Evolutionary conservation across 352 stramenopile genomes (phyloP).

Genomic region (Phytophthora sp.): DNA sequence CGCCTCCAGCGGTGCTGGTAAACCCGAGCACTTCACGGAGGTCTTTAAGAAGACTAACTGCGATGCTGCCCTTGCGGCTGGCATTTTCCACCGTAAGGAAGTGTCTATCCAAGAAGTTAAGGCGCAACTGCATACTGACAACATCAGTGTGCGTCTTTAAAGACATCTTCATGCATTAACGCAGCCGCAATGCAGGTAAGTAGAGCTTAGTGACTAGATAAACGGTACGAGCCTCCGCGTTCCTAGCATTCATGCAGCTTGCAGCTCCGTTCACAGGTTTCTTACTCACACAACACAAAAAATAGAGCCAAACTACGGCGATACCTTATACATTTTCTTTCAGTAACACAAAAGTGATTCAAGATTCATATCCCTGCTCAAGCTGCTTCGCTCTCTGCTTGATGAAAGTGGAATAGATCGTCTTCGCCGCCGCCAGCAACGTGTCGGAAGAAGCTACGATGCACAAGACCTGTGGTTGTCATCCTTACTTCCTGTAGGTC

Average conservation of each 20-base stretch:
- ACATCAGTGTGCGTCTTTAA: conserved; percentile 74
- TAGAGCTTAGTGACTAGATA: conserved; percentile 1
- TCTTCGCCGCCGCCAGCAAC: conserved; percentile 3
- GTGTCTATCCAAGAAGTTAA: conserved; percentile 96
- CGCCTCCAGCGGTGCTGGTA: conserved; percentile 96
- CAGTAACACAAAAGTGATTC: too few species aligned
- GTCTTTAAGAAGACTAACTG: conserved; percentile 94
- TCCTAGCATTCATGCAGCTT: conserved; percentile 2
- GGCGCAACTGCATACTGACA: conserved; percentile 78
- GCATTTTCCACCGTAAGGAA: conserved; percentile 98
- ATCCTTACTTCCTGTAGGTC: conserved; percentile 18
- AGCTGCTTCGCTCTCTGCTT: background rate
- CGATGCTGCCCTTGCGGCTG: conserved; percentile 96
- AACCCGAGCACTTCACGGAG: conserved; percentile 94
- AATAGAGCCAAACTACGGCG: conserved; percentile 32
- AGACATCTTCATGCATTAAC: conserved; percentile 12
- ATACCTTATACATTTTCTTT: background rate
- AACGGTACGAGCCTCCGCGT: background rate
- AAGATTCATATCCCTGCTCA: background rate
- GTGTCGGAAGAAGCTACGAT: conserved; percentile 14
- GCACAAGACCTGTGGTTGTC: conserved; percentile 1
- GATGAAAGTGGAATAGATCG: conserved; percentile 40
- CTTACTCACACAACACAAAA: conserved; percentile 15
- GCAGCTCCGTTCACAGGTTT: conserved; percentile 18
- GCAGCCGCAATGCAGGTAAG: conserved; percentile 12